phyloP scores from a whole-genome alignment of 768 basidiomycete species.

The Lactifluus subvellereus region DNA sequence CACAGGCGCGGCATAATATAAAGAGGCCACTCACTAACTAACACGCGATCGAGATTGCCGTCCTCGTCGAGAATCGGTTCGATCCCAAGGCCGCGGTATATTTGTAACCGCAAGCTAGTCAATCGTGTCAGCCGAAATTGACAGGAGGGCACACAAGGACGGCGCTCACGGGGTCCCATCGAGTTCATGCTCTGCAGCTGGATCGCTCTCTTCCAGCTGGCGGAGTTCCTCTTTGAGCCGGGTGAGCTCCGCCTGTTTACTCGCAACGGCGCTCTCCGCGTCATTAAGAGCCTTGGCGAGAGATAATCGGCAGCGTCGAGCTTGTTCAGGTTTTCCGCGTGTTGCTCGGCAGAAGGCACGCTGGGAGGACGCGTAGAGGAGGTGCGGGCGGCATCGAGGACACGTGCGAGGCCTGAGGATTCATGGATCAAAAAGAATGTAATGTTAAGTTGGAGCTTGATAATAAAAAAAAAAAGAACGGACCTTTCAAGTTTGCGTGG shows the following conservation, averaged over 20 bases:
- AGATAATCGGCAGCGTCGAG: conserved; percentile 59
- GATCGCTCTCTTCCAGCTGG: conserved; percentile 60
- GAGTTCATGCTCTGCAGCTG: conserved; percentile 66
- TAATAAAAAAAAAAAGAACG: conserved; percentile 1
- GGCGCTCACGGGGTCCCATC: conserved; percentile 58
- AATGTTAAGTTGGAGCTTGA: neutral
- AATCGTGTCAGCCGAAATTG: neutral
- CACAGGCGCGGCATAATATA: neutral
- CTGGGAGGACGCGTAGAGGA: conserved; percentile 65
- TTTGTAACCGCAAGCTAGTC: conserved; percentile 56
- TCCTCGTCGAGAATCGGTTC: conserved; percentile 54
- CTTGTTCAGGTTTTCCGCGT: conserved; percentile 55
- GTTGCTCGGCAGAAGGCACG: conserved; percentile 61
- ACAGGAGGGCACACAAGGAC: neutral
- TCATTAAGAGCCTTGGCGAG: conserved; percentile 73
- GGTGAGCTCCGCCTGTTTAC: conserved; percentile 65
- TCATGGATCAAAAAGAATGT: neutral
- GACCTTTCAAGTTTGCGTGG: conserved; percentile 60
- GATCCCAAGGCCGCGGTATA: conserved; percentile 70
- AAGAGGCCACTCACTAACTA: conserved; percentile 51
- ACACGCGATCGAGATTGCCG: conserved; percentile 50
- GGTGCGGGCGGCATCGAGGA: conserved; percentile 61
- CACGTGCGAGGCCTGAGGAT: conserved; percentile 52
- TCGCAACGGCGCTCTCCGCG: conserved; percentile 55
- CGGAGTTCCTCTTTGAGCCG: conserved; percentile 59